Evolutionary conservation across 2,329 filamentous ascomycete genomes (phyloP).

Genomic region (Thelonectria olida): DNA sequence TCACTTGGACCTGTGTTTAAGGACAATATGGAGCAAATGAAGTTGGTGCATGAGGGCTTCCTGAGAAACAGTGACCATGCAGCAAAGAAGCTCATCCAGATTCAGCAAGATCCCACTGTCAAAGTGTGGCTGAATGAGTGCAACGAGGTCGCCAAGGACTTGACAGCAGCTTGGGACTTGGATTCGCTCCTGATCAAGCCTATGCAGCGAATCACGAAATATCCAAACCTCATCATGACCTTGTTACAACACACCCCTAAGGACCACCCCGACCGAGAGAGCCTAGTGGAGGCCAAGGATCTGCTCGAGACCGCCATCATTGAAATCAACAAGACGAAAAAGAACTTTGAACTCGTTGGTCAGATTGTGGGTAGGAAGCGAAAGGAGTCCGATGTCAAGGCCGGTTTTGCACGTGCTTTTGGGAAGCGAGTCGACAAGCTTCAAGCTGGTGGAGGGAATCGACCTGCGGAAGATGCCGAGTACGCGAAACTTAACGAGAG

Average conservation of each 20-base stretch:
- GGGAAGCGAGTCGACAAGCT: constrained; percentile 89
- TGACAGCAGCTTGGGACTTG: constrained; percentile 93
- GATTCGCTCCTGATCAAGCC: constrained; percentile 98
- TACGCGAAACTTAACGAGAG: constrained; percentile 85
- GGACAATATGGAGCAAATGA: constrained; percentile 68
- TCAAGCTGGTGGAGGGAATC: constrained; percentile 68
- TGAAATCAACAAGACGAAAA: constrained; percentile 95
- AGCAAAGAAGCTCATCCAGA: constrained; percentile 68
- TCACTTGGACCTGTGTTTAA: constrained; percentile 63
- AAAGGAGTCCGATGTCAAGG: constrained; percentile 87
- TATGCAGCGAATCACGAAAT: constrained; percentile 93
- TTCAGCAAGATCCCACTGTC: constrained; percentile 70
- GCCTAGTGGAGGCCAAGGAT: constrained; percentile 64
- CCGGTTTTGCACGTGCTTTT: constrained; percentile 88
- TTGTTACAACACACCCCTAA: constrained; percentile 81
- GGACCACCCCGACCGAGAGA: constrained; percentile 83
- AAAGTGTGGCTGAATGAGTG: constrained; percentile 94
- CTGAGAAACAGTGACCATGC: constrained; percentile 71
- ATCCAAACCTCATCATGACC: constrained; percentile 84
- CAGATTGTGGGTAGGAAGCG: constrained; percentile 87
- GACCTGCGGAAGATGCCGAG: constrained; percentile 78
- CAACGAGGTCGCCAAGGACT: constrained; percentile 88
- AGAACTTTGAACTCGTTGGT: constrained; percentile 90
- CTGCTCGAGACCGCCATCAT: constrained; percentile 73
- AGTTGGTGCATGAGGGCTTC: constrained; percentile 68